Percentiles rank a stretch among this genome's conserved stretches.
These are phyloP conservation scores for Tulasnella calospora DNA, from an alignment of 768 basidiomycete genomes.

Conservation along the genomic window DNA sequence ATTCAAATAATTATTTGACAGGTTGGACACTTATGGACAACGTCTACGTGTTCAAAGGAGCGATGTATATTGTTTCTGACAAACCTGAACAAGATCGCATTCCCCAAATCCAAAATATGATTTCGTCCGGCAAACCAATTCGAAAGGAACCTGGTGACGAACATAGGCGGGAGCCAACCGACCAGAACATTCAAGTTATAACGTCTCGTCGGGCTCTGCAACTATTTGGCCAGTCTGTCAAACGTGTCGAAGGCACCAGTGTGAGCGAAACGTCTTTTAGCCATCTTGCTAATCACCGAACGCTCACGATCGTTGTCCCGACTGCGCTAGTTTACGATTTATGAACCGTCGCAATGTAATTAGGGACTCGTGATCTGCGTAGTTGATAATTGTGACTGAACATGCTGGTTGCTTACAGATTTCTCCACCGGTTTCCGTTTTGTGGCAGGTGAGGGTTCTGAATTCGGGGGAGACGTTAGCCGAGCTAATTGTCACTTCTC, in stretches of 20 bases:
- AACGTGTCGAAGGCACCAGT: slow-evolving; percentile 63
- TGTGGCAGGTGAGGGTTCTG: slow-evolving; percentile 31
- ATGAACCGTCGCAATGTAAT: slow-evolving; percentile 80
- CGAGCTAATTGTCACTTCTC: too few species aligned
- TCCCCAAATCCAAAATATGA: slow-evolving; percentile 63
- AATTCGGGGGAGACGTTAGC: too few species aligned
- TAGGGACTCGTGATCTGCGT: slow-evolving; percentile 23
- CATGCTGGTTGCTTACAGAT: slow-evolving; percentile 36
- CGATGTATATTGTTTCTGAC: slow-evolving; percentile 37
- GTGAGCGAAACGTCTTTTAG: slow-evolving; percentile 42
- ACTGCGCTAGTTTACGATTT: slow-evolving; percentile 58
- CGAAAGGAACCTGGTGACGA: slow-evolving; percentile 52
- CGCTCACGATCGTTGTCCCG: not conserved
- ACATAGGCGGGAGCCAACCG: slow-evolving; percentile 61
- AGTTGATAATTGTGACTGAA: slow-evolving; percentile 27
- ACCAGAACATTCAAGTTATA: slow-evolving; percentile 74
- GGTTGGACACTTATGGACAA: slow-evolving; percentile 20
- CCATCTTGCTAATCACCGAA: not conserved
- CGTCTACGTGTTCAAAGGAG: slow-evolving; percentile 6
- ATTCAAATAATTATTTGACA: not conserved
- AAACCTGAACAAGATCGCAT: slow-evolving; percentile 49
- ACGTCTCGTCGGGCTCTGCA: slow-evolving; percentile 57
- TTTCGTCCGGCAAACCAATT: slow-evolving; percentile 62
- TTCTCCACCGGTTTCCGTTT: slow-evolving; percentile 13
- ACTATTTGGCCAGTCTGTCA: slow-evolving; percentile 69